Evolutionary conservation across 1,284 basidiomycete genomes (phyloP), one percentile per base, ranked within the genome.

Genomic region (Sporisorium exsertum): DNA sequence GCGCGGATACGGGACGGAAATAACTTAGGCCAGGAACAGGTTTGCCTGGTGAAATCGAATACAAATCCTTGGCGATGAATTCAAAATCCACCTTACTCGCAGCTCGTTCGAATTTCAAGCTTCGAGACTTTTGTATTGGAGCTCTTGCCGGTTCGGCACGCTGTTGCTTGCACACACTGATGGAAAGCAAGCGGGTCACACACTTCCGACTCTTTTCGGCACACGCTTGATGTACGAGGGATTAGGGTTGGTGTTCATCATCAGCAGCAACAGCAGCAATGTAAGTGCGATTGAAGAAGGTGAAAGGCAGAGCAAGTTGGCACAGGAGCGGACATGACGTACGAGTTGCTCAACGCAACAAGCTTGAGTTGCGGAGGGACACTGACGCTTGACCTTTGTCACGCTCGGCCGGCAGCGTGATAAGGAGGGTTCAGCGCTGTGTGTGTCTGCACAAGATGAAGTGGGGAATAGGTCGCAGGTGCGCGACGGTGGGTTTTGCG

Each of bases 191-290:
- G 40, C 40, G 40, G 40, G 40, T n/a, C 40, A 9, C 40, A 20
- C 18, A 3, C 18, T 50, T 50, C 27, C 49, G 29, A 20, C 10
- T 20, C n/a, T 50, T 18, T n/a, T 50, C 49, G 49, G 49, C 49
- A 50, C 24, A 18, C 37, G 37, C 13, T 49, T 29, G 47, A 26
- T 29, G 47, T 49, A 49, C 49, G 49, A 50, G 49, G 49, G 24
- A 32, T 32, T 32, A 50, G 49, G 49, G 49, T 50, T 50, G 29
- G 4, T n/a, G 29, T n/a, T n/a, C n/a, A n/a, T 29, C 46, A 22
- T 47, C 24, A 49, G 22, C 29, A 24, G 47, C 46, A 47, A 18
- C 46, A 47, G 40, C 4, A 18, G 37, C 4, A 20, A 10, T 20
- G 40, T 8, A 20, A 20, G 40, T 43, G 40, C n/a, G 40, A 20